Evolutionary conservation across 192 early-diverging fungal genomes (phyloP).

Genomic region (Rhizophagus sp.): DNA sequence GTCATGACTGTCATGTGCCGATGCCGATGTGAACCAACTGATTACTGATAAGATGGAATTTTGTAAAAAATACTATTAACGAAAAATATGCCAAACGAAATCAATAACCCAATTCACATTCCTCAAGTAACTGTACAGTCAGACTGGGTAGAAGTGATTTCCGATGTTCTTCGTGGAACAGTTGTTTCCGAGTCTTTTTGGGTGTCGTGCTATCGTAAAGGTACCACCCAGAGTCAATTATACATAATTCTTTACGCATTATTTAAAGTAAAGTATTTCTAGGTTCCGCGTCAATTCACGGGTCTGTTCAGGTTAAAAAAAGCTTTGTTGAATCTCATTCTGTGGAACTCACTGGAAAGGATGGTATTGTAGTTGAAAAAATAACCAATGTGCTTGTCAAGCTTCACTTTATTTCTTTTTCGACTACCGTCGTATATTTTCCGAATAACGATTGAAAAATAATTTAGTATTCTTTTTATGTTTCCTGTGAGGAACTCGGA

Average conservation of each 20-base stretch:
- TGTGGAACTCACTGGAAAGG: constrained; percentile 39
- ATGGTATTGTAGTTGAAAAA: constrained; percentile 40
- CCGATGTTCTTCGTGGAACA: constrained; percentile 41
- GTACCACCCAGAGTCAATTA: constrained; percentile 1
- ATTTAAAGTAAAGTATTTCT: not conserved
- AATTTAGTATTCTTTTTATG: constrained; percentile 45
- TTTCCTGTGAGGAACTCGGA: constrained; percentile 36
- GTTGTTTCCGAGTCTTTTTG: constrained; percentile 45
- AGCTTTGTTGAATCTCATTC: not conserved
- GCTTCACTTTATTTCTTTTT: not conserved
- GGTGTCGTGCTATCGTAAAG: constrained; percentile 52
- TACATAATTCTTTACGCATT: not conserved
- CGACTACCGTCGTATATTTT: not conserved
- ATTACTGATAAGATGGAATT: too few species aligned
- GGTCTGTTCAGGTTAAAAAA: constrained; percentile 37
- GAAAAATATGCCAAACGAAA: constrained; percentile 20
- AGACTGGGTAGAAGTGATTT: constrained; percentile 51
- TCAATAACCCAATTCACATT: constrained; percentile 5
- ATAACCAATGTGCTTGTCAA: constrained; percentile 41
- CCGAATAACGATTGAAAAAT: not conserved
- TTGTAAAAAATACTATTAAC: not conserved
- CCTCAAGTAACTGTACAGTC: constrained; percentile 49
- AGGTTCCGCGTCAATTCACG: constrained; percentile 51
- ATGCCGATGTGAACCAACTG: too few species aligned
- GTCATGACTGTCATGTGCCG: too few species aligned